Base-by-base conservation (phyloP, 495 filamentous ascomycete genomes). In the Friedmanniomyces endolithicus region DNA sequence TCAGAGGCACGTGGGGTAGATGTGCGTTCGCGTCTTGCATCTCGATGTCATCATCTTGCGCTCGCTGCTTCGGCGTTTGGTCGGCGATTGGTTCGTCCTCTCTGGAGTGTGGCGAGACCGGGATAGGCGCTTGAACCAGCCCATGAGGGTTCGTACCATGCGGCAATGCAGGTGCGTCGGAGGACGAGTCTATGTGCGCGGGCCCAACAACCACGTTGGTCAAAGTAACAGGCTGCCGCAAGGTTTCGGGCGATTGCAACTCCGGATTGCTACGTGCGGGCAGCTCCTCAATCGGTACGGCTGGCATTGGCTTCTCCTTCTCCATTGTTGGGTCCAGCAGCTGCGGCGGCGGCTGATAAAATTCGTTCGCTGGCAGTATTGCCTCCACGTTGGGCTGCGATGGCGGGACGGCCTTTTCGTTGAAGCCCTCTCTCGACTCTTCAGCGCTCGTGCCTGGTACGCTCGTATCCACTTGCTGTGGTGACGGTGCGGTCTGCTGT, bases 11-110 rank as follows among this genome's bases (percentile, higher is more conserved):
- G 27, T 64, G 60, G 7, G 63, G 63, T 27, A 52, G 37, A 14
- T 41, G 37, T 16, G 44, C 52, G 25, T 34, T 34, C 17, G 72
- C 74, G 65, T 84, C 82, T 0, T 71, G 70, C 79, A 85, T 85
- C 41, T 78, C 72, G 39, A 82, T 72, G 63, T 87, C 84, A 19
- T 74, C 74, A 57, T 84, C 80, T 25, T 63, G 70, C 52, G 68
- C 60, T 34, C 66, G 63, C 58, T 78, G 69, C 31, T 71, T 55
- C n/a, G 66, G 63, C 39, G 72, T 73, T 24, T 70, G 68, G 53
- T 76, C 73, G 24, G 68, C 65, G 45, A 74, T 72, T 11, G 67
- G 40, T 31, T 65, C 60, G 11, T 69, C 64, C 17, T 66, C 71
- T 29, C 71, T 65, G 27, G 58, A 58, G 22, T 68, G 60, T 33